Conservation (phyloP, 1,139 yeast genomes). For the Saccharomyces hybrid region DNA sequence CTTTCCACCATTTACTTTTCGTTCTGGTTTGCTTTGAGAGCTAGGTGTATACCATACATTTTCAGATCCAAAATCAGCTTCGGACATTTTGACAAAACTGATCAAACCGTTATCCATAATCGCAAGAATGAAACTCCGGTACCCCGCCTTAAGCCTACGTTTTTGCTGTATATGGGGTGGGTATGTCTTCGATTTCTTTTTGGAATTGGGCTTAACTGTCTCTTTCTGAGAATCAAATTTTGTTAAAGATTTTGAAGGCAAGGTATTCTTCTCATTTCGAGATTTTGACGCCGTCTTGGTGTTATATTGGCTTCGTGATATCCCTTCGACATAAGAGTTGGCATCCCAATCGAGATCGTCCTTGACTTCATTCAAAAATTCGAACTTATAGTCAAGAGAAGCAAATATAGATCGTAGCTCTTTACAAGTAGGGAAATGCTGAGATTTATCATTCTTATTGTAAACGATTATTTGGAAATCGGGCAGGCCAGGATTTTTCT, state of each 20-base stretch:
- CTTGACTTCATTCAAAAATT: constrained; percentile 17
- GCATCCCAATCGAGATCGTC: constrained; percentile 19
- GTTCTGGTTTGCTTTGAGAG: background rate
- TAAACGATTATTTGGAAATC: constrained; percentile 65
- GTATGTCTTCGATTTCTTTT: constrained; percentile 18
- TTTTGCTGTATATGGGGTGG: constrained; percentile 24
- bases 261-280: background rate
- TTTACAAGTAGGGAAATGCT: constrained; percentile 47
- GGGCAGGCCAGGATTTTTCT: constrained; percentile 61
- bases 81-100: constrained; percentile 54
- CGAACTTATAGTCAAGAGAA: constrained; percentile 25
- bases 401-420: constrained; percentile 26
- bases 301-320: constrained; percentile 21
- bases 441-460: constrained; percentile 37
- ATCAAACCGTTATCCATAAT: constrained; percentile 65
- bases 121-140: constrained; percentile 50
- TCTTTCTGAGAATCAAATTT: constrained; percentile 13
- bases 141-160: constrained; percentile 40
- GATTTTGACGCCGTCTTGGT: constrained; percentile 11
- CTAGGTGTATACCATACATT: constrained; percentile 27
- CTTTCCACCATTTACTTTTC: background rate
- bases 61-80: constrained; percentile 48
- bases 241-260: background rate
- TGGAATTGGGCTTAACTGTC: constrained; percentile 29
- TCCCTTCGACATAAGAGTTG: constrained; percentile 19